Evolutionary conservation across 371 early-diverging fungal species (phyloP), one percentile per base, ranked within the genome.

Genomic region (Apophysomyces elegans): DNA sequence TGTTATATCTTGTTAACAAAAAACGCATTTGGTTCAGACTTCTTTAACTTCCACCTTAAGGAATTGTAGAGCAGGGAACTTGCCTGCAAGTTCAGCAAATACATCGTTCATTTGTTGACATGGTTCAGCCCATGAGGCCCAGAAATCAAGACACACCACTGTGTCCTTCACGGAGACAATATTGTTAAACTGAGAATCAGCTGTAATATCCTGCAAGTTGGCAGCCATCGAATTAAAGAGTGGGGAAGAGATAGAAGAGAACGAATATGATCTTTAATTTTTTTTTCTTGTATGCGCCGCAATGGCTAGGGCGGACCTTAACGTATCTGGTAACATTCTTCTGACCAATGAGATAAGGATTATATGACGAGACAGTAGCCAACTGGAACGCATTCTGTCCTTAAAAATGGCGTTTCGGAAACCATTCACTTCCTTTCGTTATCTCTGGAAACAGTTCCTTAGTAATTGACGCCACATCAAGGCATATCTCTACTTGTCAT

Each of bases 61-160:
- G 71, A 95, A 96, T 57, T 83, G 80, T 12, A 96, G 74, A 56
- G 86, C 74, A 37, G 93, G 78, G 74, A 89, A 90, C 76, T 93
- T 92, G 32, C 72, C 74, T 21, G 94, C 87, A 44, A 97, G 85
- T 74, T 94, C 96, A 50, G 83, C 86, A 72, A 96, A 91, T 11
- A 96, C 91, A 47, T 90, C 89, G 77, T 94, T 94, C 91, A 98
- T 94, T 80, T 96, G 94, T 67, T 80, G 76, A 81, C 96, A 95
- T 41, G 93, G 92, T 57, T 88, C 88, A 45, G 94, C 95, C 96
- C 96, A 98, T 43, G 80, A 61, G 12, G 97, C 98, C 91, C 92
- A 95, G 76, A 97, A 96, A 82, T 94, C 90, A 61, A 96, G 75
- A 9, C 86, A 79, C 59, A 76, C 67, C 18, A 84, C 81, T 13